These are phyloP conservation scores for Cymbidium sinense DNA, from an alignment of 106 monocot genomes.

Conservation along the genomic window DNA sequence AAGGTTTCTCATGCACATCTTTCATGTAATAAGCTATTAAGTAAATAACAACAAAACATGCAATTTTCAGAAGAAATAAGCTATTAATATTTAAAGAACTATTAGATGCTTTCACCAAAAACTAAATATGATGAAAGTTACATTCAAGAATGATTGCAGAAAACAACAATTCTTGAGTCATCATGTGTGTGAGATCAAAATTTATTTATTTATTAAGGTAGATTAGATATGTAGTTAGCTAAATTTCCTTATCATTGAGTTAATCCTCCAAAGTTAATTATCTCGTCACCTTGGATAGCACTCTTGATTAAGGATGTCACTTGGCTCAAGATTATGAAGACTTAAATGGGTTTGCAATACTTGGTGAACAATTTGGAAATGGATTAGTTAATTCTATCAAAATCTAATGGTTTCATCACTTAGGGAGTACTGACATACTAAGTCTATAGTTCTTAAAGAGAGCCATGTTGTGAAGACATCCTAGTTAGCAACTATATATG, in stretches of 20 bases:
- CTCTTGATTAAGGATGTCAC: background rate
- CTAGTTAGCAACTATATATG: no score
- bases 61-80: background rate
- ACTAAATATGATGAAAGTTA: no score
- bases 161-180: background rate
- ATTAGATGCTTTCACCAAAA: background rate
- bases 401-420: no score
- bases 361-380: background rate
- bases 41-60: background rate
- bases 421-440: no score
- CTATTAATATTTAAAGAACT: background rate
- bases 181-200: background rate
- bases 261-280: background rate
- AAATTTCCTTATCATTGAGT: background rate
- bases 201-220: background rate
- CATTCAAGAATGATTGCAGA: background rate
- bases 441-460: no score
- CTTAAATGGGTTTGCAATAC: background rate
- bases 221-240: background rate
- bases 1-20: background rate
- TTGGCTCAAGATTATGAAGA: background rate
- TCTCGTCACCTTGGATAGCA: background rate
- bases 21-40: background rate
- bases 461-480: no score
- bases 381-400: background rate